These are phyloP conservation scores for Diaporthe amygdali DNA, from an alignment of 2,329 filamentous ascomycete species.

Conservation along the genomic window DNA sequence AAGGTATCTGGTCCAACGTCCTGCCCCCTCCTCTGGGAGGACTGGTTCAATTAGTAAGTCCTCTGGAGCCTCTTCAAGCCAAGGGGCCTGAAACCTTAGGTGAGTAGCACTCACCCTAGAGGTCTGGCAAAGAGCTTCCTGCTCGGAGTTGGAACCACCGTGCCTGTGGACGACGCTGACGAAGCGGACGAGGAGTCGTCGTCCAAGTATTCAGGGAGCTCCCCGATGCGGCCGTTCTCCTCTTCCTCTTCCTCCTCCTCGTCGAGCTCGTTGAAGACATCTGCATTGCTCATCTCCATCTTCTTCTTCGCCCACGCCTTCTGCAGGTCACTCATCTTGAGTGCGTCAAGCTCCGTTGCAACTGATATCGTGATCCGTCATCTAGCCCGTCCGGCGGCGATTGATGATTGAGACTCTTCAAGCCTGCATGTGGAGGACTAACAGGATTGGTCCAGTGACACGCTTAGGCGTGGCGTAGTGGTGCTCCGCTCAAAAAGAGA, in stretches of 20 bases:
- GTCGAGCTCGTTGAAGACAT: conserved; percentile 57
- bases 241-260: conserved; percentile 52
- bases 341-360: not conserved
- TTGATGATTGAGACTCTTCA: not conserved
- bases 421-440: not conserved
- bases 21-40: conserved; percentile 50
- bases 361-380: not conserved
- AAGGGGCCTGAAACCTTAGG: not conserved
- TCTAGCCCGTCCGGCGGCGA: not conserved
- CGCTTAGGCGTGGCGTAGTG: not conserved
- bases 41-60: conserved; percentile 36
- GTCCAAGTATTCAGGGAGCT: conserved; percentile 55
- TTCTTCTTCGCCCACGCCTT: conserved; percentile 80
- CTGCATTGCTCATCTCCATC: conserved; percentile 61
- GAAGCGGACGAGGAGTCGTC: conserved; percentile 78
- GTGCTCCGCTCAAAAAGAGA: not conserved
- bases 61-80: not conserved
- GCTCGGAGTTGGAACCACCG: conserved; percentile 80
- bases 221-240: conserved; percentile 42
- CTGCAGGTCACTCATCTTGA: conserved; percentile 79
- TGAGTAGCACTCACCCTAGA: conserved; percentile 58
- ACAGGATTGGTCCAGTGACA: not conserved
- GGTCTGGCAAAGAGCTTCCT: conserved; percentile 76
- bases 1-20: conserved; percentile 71
- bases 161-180: conserved; percentile 91